Base-by-base conservation (phyloP, 495 filamentous ascomycete species). In the Tuber melanosporum region DNA sequence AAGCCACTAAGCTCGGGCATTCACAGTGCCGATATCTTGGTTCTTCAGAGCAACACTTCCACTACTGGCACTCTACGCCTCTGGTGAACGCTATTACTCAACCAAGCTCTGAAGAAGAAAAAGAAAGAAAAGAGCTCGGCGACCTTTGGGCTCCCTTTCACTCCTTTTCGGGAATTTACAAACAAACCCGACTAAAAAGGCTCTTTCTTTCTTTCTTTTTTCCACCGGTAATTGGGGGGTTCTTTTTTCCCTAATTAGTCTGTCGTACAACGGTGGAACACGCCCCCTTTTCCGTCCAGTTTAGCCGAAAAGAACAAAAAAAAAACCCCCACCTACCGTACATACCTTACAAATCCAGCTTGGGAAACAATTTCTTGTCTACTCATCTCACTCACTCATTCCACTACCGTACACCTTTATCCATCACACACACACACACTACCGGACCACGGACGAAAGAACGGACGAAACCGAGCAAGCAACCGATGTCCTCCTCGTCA, bases 401-500 rank as follows among this genome's bases (percentile, higher is more conserved):
- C 57, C 39, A 41, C 39, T 66, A 15, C 32, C 0, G 32, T 32
- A 32, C 52, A 32, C 57, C n/a, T n/a, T 15, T 32, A 62, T 32
- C 52, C 20, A 52, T 6, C 47, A 52, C 47, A 49, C 47, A 26
- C 47, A 26, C 52, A 49, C 47, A 52, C 47, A n/a, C 47, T 52
- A 9, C 47, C 42, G 15, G 3, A 45, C 10, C 5, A 57, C 52
- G n/a, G 52, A 57, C 52, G 3, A 62, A 62, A 26, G 52, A 62
- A 62, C 52, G 26, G 57, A 36, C 57, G 26, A 17, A 36, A 36
- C 57, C 57, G 32, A 36, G 57, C 12, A 66, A 66, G 57, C 57
- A 66, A 49, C 43, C 72, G 74, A 80, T 80, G 78, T 77, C 78
- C 42, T 80, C 78, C 36, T 80, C 78, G 71, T 80, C 83, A 66